These are phyloP conservation scores for Colletotrichum tropicale DNA, from an alignment of 2,329 filamentous ascomycete genomes.

Conservation along the genomic window DNA sequence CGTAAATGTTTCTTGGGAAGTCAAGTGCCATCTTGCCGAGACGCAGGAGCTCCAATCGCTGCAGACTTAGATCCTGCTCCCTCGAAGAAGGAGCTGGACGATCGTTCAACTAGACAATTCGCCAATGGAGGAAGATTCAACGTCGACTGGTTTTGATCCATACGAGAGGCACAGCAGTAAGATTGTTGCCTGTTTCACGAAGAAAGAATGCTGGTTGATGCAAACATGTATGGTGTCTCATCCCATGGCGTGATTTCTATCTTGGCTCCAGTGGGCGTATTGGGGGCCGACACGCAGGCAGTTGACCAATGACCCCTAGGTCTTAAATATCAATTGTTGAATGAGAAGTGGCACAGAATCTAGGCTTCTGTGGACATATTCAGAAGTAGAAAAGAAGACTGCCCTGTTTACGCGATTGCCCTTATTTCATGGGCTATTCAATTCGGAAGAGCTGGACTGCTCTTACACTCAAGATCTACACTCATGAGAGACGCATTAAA, in stretches of 20 bases:
- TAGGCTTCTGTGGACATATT: fast-evolving
- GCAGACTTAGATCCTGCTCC: background rate
- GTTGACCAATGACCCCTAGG: background rate
- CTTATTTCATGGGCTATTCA: no score
- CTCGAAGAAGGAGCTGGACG: background rate
- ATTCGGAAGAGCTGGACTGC: background rate
- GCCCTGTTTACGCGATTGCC: fast-evolving
- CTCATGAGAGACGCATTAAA: fast-evolving
- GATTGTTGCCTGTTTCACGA: background rate
- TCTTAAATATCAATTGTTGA: fast-evolving
- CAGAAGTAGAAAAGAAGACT: no score
- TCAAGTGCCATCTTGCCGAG: background rate
- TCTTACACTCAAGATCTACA: fast-evolving
- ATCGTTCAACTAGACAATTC: background rate
- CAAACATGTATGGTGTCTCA: background rate
- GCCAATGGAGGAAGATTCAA: background rate
- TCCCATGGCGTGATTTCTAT: background rate
- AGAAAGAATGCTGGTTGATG: background rate
- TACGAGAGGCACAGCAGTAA: background rate
- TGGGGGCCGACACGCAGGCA: background rate
- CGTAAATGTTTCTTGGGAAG: background rate
- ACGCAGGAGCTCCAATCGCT: background rate
- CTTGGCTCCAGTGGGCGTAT: background rate
- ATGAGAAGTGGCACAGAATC: background rate
- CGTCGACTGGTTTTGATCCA: background rate